These are phyloP conservation scores for Tylopilus intermedius DNA, from an alignment of 768 basidiomycete genomes.

Conservation along the genomic window DNA sequence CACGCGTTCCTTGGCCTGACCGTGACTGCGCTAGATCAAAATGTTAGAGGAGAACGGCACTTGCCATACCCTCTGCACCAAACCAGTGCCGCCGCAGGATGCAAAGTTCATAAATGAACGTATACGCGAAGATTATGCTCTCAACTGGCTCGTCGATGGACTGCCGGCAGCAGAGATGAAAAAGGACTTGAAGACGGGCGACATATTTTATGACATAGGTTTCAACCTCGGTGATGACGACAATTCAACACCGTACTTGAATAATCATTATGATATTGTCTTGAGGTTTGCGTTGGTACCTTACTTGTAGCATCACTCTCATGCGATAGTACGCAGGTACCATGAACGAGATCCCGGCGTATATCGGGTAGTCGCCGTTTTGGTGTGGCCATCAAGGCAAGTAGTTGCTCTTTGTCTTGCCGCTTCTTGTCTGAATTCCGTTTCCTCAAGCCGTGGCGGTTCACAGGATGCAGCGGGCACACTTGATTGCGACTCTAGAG, in stretches of 20 bases:
- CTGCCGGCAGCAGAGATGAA: conserved; percentile 94
- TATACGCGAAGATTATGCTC: conserved; percentile 85
- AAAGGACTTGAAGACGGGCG: conserved; percentile 68
- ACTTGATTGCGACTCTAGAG: conserved; percentile 48
- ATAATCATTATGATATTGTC: conserved; percentile 92
- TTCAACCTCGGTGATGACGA: conserved; percentile 86
- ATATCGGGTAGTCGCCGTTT: conserved; percentile 87
- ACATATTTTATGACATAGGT: conserved; percentile 88
- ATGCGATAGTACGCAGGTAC: conserved; percentile 49
- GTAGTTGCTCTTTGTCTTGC: not conserved
- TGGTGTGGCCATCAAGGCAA: conserved; percentile 70
- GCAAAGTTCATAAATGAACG: conserved; percentile 89
- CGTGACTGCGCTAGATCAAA: conserved; percentile 49
- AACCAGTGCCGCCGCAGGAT: conserved; percentile 58
- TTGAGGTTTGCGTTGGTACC: conserved; percentile 46
- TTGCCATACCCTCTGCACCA: conserved; percentile 71
- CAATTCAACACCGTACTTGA: conserved; percentile 61
- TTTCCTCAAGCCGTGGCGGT: conserved; percentile 53
- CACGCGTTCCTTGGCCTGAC: conserved; percentile 4
- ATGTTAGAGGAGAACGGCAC: conserved; percentile 75
- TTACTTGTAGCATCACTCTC: conserved; percentile 2
- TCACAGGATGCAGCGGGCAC: conserved; percentile 38
- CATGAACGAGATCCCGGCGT: conserved; percentile 64
- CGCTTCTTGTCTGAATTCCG: not conserved
- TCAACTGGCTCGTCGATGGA: conserved; percentile 94